Conservation (phyloP, 2,329 filamentous ascomycete species). For the Fusarium pilosicola region DNA sequence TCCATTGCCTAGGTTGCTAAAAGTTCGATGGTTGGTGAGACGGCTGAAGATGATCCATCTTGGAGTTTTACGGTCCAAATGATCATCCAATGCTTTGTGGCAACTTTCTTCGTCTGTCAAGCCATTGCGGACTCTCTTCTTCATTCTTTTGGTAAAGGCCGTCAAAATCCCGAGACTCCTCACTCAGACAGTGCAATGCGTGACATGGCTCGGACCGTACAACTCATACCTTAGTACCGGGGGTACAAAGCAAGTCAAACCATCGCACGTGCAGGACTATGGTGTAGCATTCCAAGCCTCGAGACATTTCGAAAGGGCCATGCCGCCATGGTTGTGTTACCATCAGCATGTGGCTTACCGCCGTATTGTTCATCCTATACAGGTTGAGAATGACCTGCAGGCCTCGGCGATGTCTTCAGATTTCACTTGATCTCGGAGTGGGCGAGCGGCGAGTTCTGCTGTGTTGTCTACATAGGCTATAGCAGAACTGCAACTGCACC, state of each 20-base stretch:
- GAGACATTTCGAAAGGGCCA: constrained; percentile 34
- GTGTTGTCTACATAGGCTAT: constrained; percentile 13
- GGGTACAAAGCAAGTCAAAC: constrained; percentile 30
- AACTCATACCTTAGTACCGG: constrained; percentile 1
- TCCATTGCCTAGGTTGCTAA: constrained; percentile 1
- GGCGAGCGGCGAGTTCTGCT: constrained; percentile 27
- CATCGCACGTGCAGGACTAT: constrained; percentile 41
- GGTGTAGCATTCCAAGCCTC: constrained; percentile 40
- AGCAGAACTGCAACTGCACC: constrained; percentile 25
- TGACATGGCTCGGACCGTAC: constrained; percentile 30
- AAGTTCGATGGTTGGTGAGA: constrained; percentile 24
- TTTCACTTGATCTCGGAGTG: constrained; percentile 21
- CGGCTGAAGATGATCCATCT: constrained; percentile 32
- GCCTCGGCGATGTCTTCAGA: constrained; percentile 7
- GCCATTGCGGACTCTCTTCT: not conserved
- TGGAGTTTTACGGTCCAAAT: constrained; percentile 33
- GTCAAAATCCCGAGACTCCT: constrained; percentile 23
- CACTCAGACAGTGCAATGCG: constrained; percentile 20
- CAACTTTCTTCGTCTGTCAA: constrained; percentile 25
- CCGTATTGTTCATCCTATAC: constrained; percentile 7
- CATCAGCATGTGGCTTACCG: constrained; percentile 41
- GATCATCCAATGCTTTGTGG: constrained; percentile 24
- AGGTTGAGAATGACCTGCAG: constrained; percentile 35
- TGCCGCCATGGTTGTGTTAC: constrained; percentile 29
- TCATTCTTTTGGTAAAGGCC: constrained; percentile 12